Base-by-base conservation (phyloP, 352 stramenopile genomes). In the Phytopythium chamaehyphon region DNA sequence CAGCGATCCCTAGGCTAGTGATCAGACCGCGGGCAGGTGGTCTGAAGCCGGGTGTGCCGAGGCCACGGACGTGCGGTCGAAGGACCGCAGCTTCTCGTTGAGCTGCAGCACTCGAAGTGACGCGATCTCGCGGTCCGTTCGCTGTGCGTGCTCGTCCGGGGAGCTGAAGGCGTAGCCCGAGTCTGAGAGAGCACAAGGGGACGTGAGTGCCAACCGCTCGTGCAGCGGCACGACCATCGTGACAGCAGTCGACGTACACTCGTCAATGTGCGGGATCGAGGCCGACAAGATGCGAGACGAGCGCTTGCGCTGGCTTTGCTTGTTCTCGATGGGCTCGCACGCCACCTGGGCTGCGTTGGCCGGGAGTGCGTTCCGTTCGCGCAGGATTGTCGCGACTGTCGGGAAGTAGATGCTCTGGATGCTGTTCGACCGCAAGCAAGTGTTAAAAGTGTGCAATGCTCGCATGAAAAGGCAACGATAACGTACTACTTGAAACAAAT, bases 401-500 rank as follows among this genome's bases (percentile, higher is more conserved):
- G 81, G 81, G 24, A 85, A 88, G 66, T 91, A 89, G 47, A 70
- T 86, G 15, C 42, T 67, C 18, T 64, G 64, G 46, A 86, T 63
- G 47, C 79, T 88, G 50, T 26, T 18, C 18, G 7, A 49, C 15
- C 7, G 46, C 24, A 31, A n/a, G n/a, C 8, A 54, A 53, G 40
- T 48, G 16, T 62, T 18, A 54, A 9, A 26, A 10, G 12, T 21
- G 14, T 44, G 38, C 22, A 21, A 36, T 38, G 21, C 22, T 3
- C 14, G 10, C 16, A 39, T 24, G 6, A 6, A 14, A 23, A 54
- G 21, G 1, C 10, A 36, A 15, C 5, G n/a, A n/a, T n/a, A 10
- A 64, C 69, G 52, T 74, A 91, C 81, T 86, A 89, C 55, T 84
- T 86, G 47, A 80, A 26, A 37, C 61, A 67, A 42, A 91, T 73